Evolutionary conservation across 768 basidiomycete species (phyloP).

Genomic region (Austroboletus festivus): DNA sequence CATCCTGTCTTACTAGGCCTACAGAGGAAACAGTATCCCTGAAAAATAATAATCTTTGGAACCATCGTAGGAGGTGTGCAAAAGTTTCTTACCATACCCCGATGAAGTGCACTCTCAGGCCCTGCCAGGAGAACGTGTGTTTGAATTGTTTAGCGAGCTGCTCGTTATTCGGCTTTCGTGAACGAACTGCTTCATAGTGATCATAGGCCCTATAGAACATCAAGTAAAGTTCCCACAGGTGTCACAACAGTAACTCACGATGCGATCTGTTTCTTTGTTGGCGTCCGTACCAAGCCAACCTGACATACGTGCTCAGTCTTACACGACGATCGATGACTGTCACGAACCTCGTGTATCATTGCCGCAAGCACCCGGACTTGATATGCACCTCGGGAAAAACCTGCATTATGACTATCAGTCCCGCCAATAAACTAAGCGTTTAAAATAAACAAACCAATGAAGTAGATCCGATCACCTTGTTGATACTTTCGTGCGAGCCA

Average conservation of each 20-base stretch:
- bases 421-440: neutral
- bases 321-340: neutral
- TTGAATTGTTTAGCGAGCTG: constrained; percentile 36
- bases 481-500: constrained; percentile 33
- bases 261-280: constrained; percentile 33
- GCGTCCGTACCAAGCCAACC: constrained; percentile 33
- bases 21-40: constrained; percentile 73
- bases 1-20: constrained; percentile 45
- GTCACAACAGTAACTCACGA: constrained; percentile 9
- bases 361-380: constrained; percentile 39
- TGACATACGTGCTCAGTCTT: constrained; percentile 3
- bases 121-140: constrained; percentile 41
- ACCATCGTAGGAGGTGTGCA: neutral
- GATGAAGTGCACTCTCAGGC: constrained; percentile 46
- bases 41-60: neutral
- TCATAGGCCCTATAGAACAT: constrained; percentile 15
- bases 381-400: constrained; percentile 45
- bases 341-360: constrained; percentile 39
- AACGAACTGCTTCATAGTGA: constrained; percentile 17
- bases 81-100: constrained; percentile 45
- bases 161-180: constrained; percentile 16
- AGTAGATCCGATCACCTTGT: constrained; percentile 33
- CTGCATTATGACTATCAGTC: constrained; percentile 4
- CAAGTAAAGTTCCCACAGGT: neutral
- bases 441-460: constrained; percentile 27